A percentile compares a stretch with the other conserved stretches of the same genome.
Evolutionary conservation across 2,329 filamentous ascomycete species (phyloP).

Genomic region (Leptographium flavum): DNA sequence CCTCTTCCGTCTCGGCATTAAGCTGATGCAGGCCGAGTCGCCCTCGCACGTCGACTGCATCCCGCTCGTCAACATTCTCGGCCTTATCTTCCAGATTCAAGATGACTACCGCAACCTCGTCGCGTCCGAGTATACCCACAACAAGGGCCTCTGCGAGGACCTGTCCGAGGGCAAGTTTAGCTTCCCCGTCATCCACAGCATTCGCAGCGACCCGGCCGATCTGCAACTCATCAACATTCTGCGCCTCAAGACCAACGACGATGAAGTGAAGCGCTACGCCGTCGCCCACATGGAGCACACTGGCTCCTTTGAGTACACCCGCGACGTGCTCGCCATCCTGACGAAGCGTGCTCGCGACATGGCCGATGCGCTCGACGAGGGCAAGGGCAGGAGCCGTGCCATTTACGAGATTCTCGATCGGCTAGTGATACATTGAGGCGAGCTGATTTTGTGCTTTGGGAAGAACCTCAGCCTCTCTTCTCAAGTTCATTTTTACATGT

Average conservation of each 20-base stretch:
- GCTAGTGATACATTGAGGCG: slow-evolving; percentile 31
- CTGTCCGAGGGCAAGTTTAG: slow-evolving; percentile 95
- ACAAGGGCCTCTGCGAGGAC: slow-evolving; percentile 92
- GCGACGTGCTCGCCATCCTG: slow-evolving; percentile 49
- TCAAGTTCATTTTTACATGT: too few relatives aligned
- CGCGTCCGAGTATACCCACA: slow-evolving; percentile 59
- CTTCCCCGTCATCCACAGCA: slow-evolving; percentile 89
- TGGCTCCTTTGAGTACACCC: slow-evolving; percentile 79
- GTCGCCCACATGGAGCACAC: slow-evolving; percentile 82
- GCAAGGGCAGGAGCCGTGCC: slow-evolving; percentile 37
- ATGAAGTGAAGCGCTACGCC: slow-evolving; percentile 83
- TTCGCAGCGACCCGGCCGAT: slow-evolving; percentile 60
- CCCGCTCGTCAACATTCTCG: slow-evolving; percentile 71
- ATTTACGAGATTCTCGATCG: slow-evolving; percentile 56
- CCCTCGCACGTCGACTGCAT: slow-evolving; percentile 50
- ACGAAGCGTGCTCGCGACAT: slow-evolving; percentile 48
- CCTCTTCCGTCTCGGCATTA: slow-evolving; percentile 70
- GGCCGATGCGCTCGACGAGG: slow-evolving; percentile 50
- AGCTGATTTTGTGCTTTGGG: too few relatives aligned
- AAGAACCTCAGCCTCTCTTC: too few relatives aligned
- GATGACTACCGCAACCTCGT: slow-evolving; percentile 89
- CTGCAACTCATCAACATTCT: slow-evolving; percentile 82
- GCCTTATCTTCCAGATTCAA: slow-evolving; percentile 78
- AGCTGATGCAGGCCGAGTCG: slow-evolving; percentile 73
- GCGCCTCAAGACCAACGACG: slow-evolving; percentile 74